phyloP scores from a whole-genome alignment of 495 filamentous ascomycete species.

The Hypoxylon fragiforme region DNA sequence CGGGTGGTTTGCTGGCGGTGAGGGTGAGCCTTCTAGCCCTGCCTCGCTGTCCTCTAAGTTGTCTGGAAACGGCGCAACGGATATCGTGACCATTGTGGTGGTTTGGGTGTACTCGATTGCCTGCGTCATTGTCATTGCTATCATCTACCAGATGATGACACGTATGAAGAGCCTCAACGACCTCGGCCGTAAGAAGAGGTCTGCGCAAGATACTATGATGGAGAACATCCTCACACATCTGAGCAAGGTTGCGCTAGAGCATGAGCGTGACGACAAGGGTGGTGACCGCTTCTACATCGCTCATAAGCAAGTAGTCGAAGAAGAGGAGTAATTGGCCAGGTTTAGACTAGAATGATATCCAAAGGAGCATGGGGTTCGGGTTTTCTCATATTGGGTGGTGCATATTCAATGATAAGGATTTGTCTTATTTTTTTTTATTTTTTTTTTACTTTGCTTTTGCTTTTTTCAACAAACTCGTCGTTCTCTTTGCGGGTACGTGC shows the following conservation, averaged over 20 bases:
- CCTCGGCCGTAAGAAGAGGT: conserved; percentile 78
- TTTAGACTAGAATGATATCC: neutral
- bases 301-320: conserved; percentile 63
- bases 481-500: too few species aligned
- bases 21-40: conserved; percentile 25
- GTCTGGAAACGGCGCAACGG: conserved; percentile 61
- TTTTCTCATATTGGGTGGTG: conserved; percentile 5
- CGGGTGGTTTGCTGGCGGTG: conserved; percentile 69
- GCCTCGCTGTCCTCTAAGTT: conserved; percentile 42
- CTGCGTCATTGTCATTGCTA: conserved; percentile 76
- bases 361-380: conserved; percentile 6
- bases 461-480: too few species aligned
- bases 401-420: conserved; percentile 4
- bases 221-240: conserved; percentile 80
- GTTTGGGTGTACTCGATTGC: conserved; percentile 79
- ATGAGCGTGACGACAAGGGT: conserved; percentile 61
- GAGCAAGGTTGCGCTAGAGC: conserved; percentile 74
- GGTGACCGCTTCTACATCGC: conserved; percentile 63
- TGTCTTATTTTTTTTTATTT: conserved; percentile 4
- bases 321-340: conserved; percentile 55
- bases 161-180: conserved; percentile 69
- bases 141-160: conserved; percentile 76
- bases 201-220: conserved; percentile 71
- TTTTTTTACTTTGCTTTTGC: too few species aligned
- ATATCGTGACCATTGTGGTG: conserved; percentile 74